Evolutionary conservation across 148 eudicot genomes (phyloP), one percentile per base, ranked within the genome.

Genomic region (Polygonum maritimum): DNA sequence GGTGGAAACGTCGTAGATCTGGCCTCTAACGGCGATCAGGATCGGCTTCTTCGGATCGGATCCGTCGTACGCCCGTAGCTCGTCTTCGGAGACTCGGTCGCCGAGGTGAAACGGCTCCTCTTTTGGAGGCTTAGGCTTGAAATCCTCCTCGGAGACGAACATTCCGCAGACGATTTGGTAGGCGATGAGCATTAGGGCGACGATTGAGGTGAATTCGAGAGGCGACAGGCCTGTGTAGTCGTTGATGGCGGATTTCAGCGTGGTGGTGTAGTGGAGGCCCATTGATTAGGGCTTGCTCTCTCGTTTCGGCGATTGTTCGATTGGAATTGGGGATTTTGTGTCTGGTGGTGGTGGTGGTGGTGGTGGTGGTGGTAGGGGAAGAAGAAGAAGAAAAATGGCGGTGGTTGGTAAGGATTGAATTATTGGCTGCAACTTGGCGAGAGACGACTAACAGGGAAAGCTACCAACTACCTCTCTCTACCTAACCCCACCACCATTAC

Each of bases 11-110:
- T 94, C 97, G 19, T 91, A 94, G 79, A 94, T 87, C 67, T 88
- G 85, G 0, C 97, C 98, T 73, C 87, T 88, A 45, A 94, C 91
- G 4, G 97, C 94, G 89, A 94, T 94, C 71, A 94, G 72, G 78
- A 94, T 69, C 18, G 98, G 98, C 82, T 89, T 94, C 2, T 80
- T 78, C 0, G 92, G 89, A 65, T 89, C 89, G 14, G 94, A 86
- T 3, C 98, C 97, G 51, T 91, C 88, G 48, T 87, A 94, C 3
- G 84, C 83, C 21, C 83, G 74, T 31, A 94, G 80, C 55, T 91
- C 83, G 13, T 86, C 97, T 26, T 81, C 88, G 2, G 92, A 85
- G 1, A 94, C 87, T 5, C 75, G 31, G 19, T 86, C 88, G 21
- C 97, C 97, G 33, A 94, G 54, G 40, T 91, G 90, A 1, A 94